Percentiles rank a stretch among this genome's conserved stretches.
These are phyloP conservation scores for Syzygium grande DNA, from an alignment of 345 rosid species.

Conservation along the genomic window DNA sequence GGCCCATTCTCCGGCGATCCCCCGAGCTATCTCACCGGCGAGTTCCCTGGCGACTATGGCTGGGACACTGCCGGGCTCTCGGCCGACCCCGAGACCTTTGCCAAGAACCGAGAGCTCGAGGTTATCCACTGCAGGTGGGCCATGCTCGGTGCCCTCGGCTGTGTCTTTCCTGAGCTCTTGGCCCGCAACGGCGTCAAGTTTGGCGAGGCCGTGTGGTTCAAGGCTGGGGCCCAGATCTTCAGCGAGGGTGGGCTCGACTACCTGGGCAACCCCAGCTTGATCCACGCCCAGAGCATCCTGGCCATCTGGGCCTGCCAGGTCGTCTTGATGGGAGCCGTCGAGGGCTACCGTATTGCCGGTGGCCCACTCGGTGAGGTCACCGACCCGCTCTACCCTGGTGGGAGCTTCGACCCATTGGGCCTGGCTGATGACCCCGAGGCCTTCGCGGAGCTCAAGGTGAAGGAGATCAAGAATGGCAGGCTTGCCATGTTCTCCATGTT, in stretches of 20 bases:
- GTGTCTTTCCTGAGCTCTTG: slow-evolving; percentile 75
- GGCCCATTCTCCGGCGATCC: slow-evolving; percentile 63
- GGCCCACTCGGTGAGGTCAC: slow-evolving; percentile 67
- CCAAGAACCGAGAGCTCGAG: slow-evolving; percentile 81
- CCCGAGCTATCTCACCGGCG: slow-evolving; percentile 71
- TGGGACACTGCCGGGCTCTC: slow-evolving; percentile 87
- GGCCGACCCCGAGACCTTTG: slow-evolving; percentile 87
- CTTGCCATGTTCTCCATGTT: slow-evolving; percentile 89
- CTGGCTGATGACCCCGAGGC: slow-evolving; percentile 84
- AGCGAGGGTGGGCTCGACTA: slow-evolving; percentile 79
- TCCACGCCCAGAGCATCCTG: slow-evolving; percentile 72
- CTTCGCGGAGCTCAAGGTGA: slow-evolving; percentile 74
- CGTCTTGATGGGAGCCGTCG: slow-evolving; percentile 65
- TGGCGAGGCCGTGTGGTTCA: slow-evolving; percentile 82
- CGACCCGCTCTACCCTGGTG: slow-evolving; percentile 73
- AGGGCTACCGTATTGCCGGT: slow-evolving; percentile 66
- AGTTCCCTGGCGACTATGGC: slow-evolving; percentile 70
- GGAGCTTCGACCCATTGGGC: slow-evolving; percentile 81
- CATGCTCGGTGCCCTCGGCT: slow-evolving; percentile 75
- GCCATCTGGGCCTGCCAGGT: slow-evolving; percentile 78
- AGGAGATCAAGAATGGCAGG: slow-evolving; percentile 78
- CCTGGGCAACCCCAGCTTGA: slow-evolving; percentile 77
- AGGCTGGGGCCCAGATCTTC: slow-evolving; percentile 80
- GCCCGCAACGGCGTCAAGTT: slow-evolving; percentile 70
- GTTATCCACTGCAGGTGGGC: slow-evolving; percentile 84